A percentile compares a stretch with the other conserved stretches of the same genome.
These are phyloP conservation scores for Hanseniaspora mollemarum DNA, from an alignment of 805 yeast species.

Conservation along the genomic window DNA sequence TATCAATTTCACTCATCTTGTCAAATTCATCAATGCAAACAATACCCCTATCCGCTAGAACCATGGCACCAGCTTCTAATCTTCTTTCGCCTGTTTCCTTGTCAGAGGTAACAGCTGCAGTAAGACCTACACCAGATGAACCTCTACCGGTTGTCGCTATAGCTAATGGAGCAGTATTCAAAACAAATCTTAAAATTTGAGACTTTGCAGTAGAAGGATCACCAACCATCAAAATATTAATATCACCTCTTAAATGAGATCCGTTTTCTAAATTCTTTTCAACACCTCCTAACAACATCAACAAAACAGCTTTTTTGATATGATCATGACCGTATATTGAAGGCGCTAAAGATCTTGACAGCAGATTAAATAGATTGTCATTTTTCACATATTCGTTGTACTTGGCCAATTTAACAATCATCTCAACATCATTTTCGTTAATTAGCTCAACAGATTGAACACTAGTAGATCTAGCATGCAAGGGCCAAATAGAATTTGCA, in stretches of 20 bases:
- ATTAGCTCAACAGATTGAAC: constrained; percentile 59
- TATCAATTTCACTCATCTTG: constrained; percentile 91
- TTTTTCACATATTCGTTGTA: constrained; percentile 49
- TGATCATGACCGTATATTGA: constrained; percentile 88
- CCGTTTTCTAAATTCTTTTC: constrained; percentile 92
- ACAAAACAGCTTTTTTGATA: constrained; percentile 79
- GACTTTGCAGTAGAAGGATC: constrained; percentile 98
- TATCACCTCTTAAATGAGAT: constrained; percentile 95
- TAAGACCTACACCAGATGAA: constrained; percentile 98
- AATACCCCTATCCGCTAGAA: constrained; percentile 89
- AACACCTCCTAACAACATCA: constrained; percentile 87
- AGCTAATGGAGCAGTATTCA: constrained; percentile 89
- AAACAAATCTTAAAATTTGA: constrained; percentile 86
- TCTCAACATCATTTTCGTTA: constrained; percentile 73
- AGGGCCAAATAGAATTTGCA: constrained; percentile 79
- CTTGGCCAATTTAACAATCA: constrained; percentile 67
- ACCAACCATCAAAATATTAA: constrained; percentile 91
- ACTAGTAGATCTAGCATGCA: constrained; percentile 79
- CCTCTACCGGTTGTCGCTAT: constrained; percentile 98
- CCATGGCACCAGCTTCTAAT: constrained; percentile 99
- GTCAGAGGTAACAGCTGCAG: constrained; percentile 95
- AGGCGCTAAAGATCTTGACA: constrained; percentile 86
- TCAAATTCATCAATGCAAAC: constrained; percentile 98
- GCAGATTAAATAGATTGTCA: constrained; percentile 58
- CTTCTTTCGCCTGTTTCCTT: constrained; percentile 94